Conservation (phyloP, 2,329 filamentous ascomycete species). For the Diaporthe ilicicola region DNA sequence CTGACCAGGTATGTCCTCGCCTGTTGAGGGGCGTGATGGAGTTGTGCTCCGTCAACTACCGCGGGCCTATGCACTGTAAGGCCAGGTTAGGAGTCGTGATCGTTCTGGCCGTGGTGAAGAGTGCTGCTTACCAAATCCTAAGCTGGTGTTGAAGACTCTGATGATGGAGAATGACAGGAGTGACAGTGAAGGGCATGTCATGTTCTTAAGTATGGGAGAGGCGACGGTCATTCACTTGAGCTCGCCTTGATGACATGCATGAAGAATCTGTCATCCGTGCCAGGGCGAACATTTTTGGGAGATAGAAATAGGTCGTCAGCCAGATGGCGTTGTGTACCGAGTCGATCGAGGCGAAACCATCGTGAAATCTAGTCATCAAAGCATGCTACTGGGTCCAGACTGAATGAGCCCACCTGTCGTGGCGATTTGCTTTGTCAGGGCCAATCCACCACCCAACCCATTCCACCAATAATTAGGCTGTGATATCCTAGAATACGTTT, state of each 20-base stretch:
- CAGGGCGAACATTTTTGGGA: not conserved
- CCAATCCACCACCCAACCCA: too few species aligned
- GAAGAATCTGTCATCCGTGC: not conserved
- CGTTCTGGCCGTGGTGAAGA: not conserved
- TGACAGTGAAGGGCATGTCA: constrained; percentile 17
- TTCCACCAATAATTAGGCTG: not conserved
- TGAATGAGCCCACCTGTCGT: not conserved
- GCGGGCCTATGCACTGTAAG: constrained; percentile 6
- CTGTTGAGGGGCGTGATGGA: not conserved
- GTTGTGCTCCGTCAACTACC: not conserved
- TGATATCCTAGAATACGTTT: not conserved
- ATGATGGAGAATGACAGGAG: constrained; percentile 11
- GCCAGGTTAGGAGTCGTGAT: not conserved
- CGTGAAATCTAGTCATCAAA: not conserved
- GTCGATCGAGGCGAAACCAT: not conserved
- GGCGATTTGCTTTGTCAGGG: not conserved
- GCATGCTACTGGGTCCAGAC: not conserved
- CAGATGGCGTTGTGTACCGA: not conserved
- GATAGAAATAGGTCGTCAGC: not conserved
- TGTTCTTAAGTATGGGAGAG: not conserved
- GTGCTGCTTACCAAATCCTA: constrained; percentile 3
- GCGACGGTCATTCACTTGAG: not conserved
- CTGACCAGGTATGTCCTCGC: not conserved
- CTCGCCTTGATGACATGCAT: constrained; percentile 16
- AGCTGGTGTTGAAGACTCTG: not conserved